Evolutionary conservation across 345 rosid genomes (phyloP).

Genomic region (Tarenaya hassleriana): DNA sequence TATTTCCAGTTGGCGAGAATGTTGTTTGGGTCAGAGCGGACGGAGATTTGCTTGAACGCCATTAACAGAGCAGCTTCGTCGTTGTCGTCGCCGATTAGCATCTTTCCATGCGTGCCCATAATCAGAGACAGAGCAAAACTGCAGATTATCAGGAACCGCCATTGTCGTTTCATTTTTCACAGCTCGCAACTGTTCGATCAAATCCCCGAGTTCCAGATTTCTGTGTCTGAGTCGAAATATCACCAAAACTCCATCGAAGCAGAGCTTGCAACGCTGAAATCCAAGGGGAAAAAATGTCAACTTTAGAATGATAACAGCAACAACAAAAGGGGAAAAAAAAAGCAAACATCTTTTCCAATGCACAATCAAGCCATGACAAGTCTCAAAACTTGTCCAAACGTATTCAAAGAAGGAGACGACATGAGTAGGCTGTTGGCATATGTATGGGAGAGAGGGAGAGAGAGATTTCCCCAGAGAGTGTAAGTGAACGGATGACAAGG

Average conservation of each 20-base stretch:
- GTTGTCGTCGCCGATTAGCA: slow-evolving; percentile 10
- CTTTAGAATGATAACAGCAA: slow-evolving; percentile 9
- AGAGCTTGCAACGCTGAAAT: slow-evolving; percentile 19
- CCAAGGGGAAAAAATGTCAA: neutral
- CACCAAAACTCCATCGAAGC: slow-evolving; percentile 11
- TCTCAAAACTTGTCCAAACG: too few relatives aligned
- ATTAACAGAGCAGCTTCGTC: slow-evolving; percentile 31
- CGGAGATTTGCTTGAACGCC: slow-evolving; percentile 58
- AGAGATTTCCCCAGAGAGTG: too few relatives aligned
- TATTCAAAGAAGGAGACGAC: too few relatives aligned
- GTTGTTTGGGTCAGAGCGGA: slow-evolving; percentile 53
- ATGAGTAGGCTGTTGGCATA: too few relatives aligned
- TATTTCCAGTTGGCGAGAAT: slow-evolving; percentile 48
- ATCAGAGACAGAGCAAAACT: slow-evolving; percentile 14
- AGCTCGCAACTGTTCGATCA: slow-evolving; percentile 1
- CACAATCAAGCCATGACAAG: too few relatives aligned
- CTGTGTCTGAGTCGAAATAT: neutral
- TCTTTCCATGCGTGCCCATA: slow-evolving; percentile 8
- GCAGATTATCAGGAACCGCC: slow-evolving; percentile 18
- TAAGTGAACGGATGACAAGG: too few relatives aligned
- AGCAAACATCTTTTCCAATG: too few relatives aligned
- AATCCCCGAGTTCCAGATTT: neutral
- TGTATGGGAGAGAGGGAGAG: slow-evolving; percentile 6
- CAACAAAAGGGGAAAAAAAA: too few relatives aligned
- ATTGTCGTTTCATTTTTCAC: slow-evolving; percentile 20